Base-by-base conservation (phyloP, 2,329 filamentous ascomycete genomes). In the Colletotrichum lini region DNA sequence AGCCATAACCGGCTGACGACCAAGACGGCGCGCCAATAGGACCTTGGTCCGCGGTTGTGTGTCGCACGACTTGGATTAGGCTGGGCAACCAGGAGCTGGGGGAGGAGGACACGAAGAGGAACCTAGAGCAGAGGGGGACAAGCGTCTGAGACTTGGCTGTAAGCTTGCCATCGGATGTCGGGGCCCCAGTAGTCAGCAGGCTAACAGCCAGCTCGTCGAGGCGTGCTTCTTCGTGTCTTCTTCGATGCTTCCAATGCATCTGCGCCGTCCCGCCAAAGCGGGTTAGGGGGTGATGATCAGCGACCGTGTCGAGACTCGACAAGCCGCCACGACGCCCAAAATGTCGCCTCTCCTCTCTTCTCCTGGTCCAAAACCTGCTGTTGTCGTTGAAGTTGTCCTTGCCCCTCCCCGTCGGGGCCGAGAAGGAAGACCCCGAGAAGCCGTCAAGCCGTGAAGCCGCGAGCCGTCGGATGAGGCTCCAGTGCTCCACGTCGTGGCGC, bases 191-290 rank as follows among this genome's bases (percentile, higher is more conserved):
- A 30, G 30, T 18, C 6, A 13, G 30, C 18, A 35, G 45, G 45
- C 45, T 40, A 26, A 10, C 18, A 50, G 35, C 35, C 18, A 44
- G 30, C 49, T 23, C 49, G 21, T n/a, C 38, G 49, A 53, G 49
- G 49, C 18, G 47, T 50, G 16, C 26, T 72, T 69, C 65, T 69
- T 69, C 35, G 58, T 54, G 69, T 21, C 16, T 69, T 72, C 65
- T 72, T 72, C 59, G 69, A 30, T 30, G 26, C 69, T 72, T 69
- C 69, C 59, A n/a, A 53, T 42, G 65, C 69, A 64, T 67, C n/a
- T 67, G 30, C n/a, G 40, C 52, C 49, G 52, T 54, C 53, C 67
- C 65, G 59, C 57, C 50, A 15, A 6, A 13, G 38, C 45, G 57
- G 68, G 26, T 45, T 61, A 45, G 52, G 26, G 52, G 38, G 50